Base-by-base conservation (phyloP, 257 asterid genomes). In the Ilex aquifolium region DNA sequence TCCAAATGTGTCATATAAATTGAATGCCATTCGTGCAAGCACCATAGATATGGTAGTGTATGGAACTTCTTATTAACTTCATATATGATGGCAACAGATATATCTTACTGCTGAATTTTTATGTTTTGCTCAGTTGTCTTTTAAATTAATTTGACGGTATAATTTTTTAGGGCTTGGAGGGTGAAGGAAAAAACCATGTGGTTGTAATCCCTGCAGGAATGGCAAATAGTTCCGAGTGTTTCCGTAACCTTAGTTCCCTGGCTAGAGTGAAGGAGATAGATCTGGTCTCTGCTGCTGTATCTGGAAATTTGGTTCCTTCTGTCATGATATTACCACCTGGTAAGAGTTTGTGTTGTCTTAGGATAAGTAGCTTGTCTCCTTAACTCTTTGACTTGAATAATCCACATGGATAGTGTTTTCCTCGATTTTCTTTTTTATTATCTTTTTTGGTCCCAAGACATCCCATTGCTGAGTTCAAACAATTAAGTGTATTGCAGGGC, bases 251-350 rank as follows among this genome's bases (percentile, higher is more conserved):
- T 61, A 80, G 65, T 72, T 74, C 79, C 60, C 66, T 82, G 70
- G 83, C 83, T 29, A 81, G 63, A 69, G 87, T 87, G 69, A 93
- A 82, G 11, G 99, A 93, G 82, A 72, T 72, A 70, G 88, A 87
- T 68, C 66, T 93, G 61, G 63, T 93, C 62, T 75, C 85, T 75
- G 95, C 95, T 17, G 82, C 84, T 65, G 63, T 87, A 68, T 79
- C 87, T 61, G 99, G 95, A 74, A 74, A 75, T 71, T 68, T 93
- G 36, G 88, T 87, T 80, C 92, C 88, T 63, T 81, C 90, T 48
- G 57, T 80, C 65, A 67, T 93, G 32, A 64, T 72, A 69, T 79
- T 86, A 57, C 87, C 87, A 52, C 96, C 96, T 53, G 95, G 98
- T 84, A 72, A 83, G 80, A 67, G 32, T 62, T 69, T 59, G 42